Conservation (phyloP, 495 filamentous ascomycete genomes). For the Aspergillus indologenus region DNA sequence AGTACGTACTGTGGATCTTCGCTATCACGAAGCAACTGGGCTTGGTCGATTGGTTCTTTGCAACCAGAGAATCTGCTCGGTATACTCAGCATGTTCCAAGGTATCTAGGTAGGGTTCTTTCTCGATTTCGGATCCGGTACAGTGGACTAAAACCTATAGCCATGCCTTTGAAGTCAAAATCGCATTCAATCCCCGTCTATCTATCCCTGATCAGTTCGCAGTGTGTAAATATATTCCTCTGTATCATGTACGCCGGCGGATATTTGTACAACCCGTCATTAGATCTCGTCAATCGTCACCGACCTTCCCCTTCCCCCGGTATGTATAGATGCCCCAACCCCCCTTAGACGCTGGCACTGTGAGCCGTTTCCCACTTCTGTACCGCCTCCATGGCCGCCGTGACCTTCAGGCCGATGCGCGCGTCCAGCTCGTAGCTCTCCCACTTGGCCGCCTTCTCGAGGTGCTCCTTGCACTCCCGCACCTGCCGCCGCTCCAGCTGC, state of each 20-base stretch:
- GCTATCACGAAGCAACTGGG: too few species aligned
- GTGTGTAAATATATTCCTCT: not conserved
- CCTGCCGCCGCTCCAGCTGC: slow-evolving; percentile 47
- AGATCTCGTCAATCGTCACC: not conserved
- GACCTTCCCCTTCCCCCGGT: not conserved
- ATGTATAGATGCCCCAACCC: slow-evolving; percentile 17
- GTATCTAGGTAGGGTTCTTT: too few species aligned
- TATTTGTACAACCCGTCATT: not conserved
- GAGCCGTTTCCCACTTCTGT: slow-evolving; percentile 55
- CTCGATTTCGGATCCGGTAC: too few species aligned
- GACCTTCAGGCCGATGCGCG: slow-evolving; percentile 79
- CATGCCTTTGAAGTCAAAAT: too few species aligned
- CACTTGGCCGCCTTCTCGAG: slow-evolving; percentile 76
- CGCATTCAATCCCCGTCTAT: too few species aligned
- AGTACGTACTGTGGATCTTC: too few species aligned
- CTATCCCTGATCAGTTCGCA: not conserved
- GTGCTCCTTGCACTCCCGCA: slow-evolving; percentile 66
- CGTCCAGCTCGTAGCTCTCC: slow-evolving; percentile 85
- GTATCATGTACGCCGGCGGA: not conserved
- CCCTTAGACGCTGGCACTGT: slow-evolving; percentile 20
- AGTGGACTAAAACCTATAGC: too few species aligned
- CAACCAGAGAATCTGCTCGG: too few species aligned
- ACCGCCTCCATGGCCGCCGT: slow-evolving; percentile 77
- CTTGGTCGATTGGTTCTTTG: too few species aligned
- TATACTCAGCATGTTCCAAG: too few species aligned